A percentile compares a stretch with the other conserved stretches of the same genome.
Conservation (phyloP, 306 rosid genomes). For the Trifolium subterraneum region DNA sequence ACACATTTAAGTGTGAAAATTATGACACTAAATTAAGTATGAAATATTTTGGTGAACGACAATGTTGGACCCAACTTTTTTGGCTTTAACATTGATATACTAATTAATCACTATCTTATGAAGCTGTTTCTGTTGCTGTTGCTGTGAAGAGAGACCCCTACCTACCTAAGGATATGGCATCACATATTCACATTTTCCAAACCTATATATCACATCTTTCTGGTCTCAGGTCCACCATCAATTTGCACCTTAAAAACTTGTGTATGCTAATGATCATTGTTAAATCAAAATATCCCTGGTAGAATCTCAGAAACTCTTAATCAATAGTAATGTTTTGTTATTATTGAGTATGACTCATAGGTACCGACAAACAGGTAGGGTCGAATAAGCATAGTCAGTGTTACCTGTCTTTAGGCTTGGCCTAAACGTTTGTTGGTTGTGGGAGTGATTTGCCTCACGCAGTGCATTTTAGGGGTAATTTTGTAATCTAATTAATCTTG, state of each 20-base stretch:
- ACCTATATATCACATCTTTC: not conserved
- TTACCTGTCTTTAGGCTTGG: no score
- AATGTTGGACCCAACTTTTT: not conserved
- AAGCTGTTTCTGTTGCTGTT: not conserved
- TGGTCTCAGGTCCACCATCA: conserved; percentile 27
- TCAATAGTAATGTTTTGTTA: no score
- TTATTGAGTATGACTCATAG: no score
- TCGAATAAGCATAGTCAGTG: no score
- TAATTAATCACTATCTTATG: not conserved
- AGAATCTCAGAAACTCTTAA: conserved; percentile 9
- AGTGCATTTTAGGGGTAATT: no score
- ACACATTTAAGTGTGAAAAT: not conserved
- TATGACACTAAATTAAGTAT: not conserved
- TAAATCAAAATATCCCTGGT: not conserved
- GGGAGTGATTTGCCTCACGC: no score
- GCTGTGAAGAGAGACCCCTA: not conserved
- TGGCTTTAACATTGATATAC: not conserved
- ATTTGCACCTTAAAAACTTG: conserved; percentile 15
- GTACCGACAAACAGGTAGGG: no score
- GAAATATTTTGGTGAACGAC: not conserved
- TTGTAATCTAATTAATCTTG: not conserved
- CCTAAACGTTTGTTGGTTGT: not conserved
- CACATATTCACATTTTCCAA: conserved; percentile 3
- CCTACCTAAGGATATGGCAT: conserved; percentile 32
- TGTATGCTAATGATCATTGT: not conserved